phyloP scores from a whole-genome alignment of 1,284 basidiomycete genomes.

The Tetrapyrgos nigripes region DNA sequence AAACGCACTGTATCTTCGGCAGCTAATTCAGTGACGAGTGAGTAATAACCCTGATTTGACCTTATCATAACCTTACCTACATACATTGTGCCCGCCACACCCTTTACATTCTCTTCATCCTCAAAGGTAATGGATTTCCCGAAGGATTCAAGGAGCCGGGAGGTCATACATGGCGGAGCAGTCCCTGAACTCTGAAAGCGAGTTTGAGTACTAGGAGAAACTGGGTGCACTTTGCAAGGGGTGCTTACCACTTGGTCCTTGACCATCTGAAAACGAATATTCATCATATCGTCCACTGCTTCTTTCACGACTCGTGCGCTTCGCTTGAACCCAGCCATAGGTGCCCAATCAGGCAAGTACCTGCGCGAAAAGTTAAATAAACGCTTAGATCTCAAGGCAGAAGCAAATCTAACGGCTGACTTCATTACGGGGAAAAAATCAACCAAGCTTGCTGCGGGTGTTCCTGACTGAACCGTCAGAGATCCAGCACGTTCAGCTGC shows the following conservation, averaged over 20 bases:
- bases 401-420: conserved; percentile 27
- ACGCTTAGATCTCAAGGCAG: background rate
- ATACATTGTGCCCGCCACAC: conserved; percentile 59
- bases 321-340: conserved; percentile 61
- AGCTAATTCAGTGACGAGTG: conserved; percentile 28
- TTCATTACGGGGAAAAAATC: conserved; percentile 61
- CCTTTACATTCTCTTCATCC: conserved; percentile 63
- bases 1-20: conserved; percentile 51
- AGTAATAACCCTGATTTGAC: background rate
- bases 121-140: conserved; percentile 35
- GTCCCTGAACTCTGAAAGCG: conserved; percentile 50
- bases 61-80: conserved; percentile 39
- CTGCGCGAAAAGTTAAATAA: conserved; percentile 34
- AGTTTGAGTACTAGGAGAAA: no score
- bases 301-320: conserved; percentile 49
- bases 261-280: conserved; percentile 61
- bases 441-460: conserved; percentile 57
- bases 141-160: conserved; percentile 50
- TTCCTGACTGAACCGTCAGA: conserved; percentile 55
- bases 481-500: conserved; percentile 54
- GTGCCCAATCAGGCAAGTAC: conserved; percentile 61
- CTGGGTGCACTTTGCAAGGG: no score
- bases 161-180: conserved; percentile 57
- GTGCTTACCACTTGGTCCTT: conserved; percentile 51
- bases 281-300: conserved; percentile 52